Conservation (phyloP, 257 asterid genomes). For the Nicotiana paniculata region DNA sequence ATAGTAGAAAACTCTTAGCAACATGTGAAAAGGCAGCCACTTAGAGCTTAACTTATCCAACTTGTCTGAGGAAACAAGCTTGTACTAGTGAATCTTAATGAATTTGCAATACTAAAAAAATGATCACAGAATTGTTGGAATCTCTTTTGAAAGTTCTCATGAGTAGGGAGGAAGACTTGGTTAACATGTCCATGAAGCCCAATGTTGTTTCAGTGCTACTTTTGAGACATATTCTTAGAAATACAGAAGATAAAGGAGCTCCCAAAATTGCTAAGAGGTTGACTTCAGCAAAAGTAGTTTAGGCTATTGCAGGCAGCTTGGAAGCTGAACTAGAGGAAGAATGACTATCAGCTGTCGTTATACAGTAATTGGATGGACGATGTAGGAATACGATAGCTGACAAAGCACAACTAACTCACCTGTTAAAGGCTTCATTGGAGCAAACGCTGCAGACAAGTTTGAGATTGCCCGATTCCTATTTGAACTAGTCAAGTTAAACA, state of each 20-base stretch:
- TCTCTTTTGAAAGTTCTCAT: constrained; percentile 37
- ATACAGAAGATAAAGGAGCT: constrained; percentile 18
- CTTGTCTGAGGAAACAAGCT: neutral
- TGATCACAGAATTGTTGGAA: constrained; percentile 27
- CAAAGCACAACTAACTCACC: constrained; percentile 39
- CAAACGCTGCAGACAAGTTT: constrained; percentile 38
- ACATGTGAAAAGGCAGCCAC: neutral
- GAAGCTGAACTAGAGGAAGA: constrained; percentile 45
- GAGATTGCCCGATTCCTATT: constrained; percentile 60
- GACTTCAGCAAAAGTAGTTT: constrained; percentile 26
- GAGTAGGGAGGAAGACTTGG: constrained; percentile 17
- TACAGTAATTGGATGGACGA: constrained; percentile 63
- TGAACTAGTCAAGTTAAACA: constrained; percentile 60
- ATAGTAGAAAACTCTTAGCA: too few species aligned
- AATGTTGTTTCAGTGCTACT: constrained; percentile 53
- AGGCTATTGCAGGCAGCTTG: constrained; percentile 34
- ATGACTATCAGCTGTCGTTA: constrained; percentile 44
- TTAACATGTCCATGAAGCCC: constrained; percentile 37
- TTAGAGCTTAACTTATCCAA: neutral
- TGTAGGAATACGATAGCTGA: constrained; percentile 60
- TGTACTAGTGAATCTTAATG: neutral
- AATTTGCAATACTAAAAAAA: neutral
- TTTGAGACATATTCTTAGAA: constrained; percentile 39
- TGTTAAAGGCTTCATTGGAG: constrained; percentile 46
- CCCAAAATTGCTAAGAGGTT: constrained; percentile 30